Base-by-base conservation (phyloP, 768 basidiomycete species). In the Boletus rufocinnamomeus region DNA sequence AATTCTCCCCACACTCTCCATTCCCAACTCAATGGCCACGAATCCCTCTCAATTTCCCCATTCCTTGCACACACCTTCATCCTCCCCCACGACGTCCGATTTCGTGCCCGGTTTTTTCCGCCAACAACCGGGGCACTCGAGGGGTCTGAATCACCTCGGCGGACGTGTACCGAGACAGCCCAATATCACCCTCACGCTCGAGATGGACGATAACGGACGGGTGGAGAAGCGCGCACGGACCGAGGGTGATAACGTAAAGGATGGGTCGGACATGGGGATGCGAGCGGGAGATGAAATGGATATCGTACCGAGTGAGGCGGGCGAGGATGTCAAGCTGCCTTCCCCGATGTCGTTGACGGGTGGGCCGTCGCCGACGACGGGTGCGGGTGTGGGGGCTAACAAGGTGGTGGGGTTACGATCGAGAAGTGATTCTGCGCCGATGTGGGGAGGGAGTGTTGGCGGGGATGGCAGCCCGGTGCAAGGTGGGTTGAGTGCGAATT, bases 121-220 rank as follows among this genome's bases (percentile, higher is more conserved):
- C 6, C 65, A 56, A 38, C 56, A 48, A 27, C 30, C 52, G 23
- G 51, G 51, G 1, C 65, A 67, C 14, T 45, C 69, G 2, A 73
- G 76, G 37, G 71, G 67, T 46, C 32, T 62, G 19, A 73, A 69
- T 64, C 74, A 59, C 35, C 59, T 63, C n/a, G 58, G 59, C 2
- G 70, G 72, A 56, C 63, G 61, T 16, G 30, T 46, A 23, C 64
- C 35, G 56, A 64, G 48, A 60, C 70, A 66, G 35, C 74, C 59
- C n/a, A 75, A 61, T 52, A 77, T 62, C 43, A 68, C 46, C 32
- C 68, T 75, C 25, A 68, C 74, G 23, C 48, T 65, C 47, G 65
- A 76, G 7, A 62, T 58, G 30, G 52, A 71, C 37, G 58, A 66
- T 35, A 46, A 68, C 6, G 57, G 66, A 21, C 59, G 63, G 38